A percentile compares a stretch with the other conserved stretches of the same genome.
phyloP scores from a whole-genome alignment of 2,329 filamentous ascomycete species.

The Neurospora sp. region DNA sequence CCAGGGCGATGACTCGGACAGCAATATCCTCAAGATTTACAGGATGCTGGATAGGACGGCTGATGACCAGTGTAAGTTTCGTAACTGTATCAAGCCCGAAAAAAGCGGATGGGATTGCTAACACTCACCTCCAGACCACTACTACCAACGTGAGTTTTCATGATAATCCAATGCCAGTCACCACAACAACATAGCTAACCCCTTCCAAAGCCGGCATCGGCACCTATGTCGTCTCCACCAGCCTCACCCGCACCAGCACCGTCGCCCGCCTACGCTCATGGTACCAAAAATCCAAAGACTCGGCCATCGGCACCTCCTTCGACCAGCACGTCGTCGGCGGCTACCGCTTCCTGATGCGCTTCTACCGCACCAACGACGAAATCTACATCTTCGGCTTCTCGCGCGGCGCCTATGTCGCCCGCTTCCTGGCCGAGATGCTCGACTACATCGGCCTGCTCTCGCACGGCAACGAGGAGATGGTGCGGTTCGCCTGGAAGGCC shows the following conservation, averaged over 20 bases:
- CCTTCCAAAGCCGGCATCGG: slow-evolving; percentile 50
- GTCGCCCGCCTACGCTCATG: slow-evolving; percentile 51
- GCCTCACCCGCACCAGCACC: slow-evolving; percentile 46
- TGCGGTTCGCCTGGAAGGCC: slow-evolving; percentile 74
- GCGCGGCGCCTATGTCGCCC: slow-evolving; percentile 61
- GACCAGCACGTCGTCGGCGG: slow-evolving; percentile 75
- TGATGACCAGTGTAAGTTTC: slow-evolving; percentile 42
- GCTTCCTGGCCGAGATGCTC: slow-evolving; percentile 74
- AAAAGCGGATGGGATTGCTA: neutral
- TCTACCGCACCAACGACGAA: slow-evolving; percentile 53
- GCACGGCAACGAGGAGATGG: slow-evolving; percentile 78
- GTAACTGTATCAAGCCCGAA: neutral
- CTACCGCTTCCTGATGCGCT: slow-evolving; percentile 70
- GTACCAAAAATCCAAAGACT: slow-evolving; percentile 67
- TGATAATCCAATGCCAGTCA: neutral
- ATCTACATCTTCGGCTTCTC: slow-evolving; percentile 70
- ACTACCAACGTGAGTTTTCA: slow-evolving; percentile 45
- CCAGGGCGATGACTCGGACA: slow-evolving; percentile 51
- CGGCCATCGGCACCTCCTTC: slow-evolving; percentile 69
- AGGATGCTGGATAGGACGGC: slow-evolving; percentile 57
- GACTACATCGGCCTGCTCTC: slow-evolving; percentile 72
- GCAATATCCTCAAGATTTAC: slow-evolving; percentile 61
- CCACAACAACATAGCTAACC: neutral
- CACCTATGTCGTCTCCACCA: slow-evolving; percentile 56
- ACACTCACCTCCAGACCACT: slow-evolving; percentile 32